Evolutionary conservation across 108 stramenopile genomes (phyloP).

Genomic region (Mediolabrus comicus): DNA sequence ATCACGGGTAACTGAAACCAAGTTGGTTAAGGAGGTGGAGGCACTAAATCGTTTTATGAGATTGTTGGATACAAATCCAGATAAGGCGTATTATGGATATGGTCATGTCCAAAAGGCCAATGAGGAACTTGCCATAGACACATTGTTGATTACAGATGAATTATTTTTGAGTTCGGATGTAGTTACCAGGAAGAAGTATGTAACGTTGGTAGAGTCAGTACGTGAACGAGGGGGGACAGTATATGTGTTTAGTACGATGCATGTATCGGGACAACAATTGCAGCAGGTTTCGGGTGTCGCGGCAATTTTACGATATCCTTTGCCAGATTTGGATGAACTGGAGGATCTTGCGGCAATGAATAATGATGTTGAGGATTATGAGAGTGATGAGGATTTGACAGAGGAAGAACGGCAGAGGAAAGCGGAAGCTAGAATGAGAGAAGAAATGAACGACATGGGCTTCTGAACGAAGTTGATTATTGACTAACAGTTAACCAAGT

Average conservation of each 20-base stretch:
- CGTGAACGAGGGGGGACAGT: conserved; percentile 86
- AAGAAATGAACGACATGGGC: conserved; percentile 83
- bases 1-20: conserved; percentile 83
- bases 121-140: conserved; percentile 90
- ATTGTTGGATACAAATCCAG: conserved; percentile 88
- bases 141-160: conserved; percentile 91
- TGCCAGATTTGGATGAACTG: conserved; percentile 84
- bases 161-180: conserved; percentile 89
- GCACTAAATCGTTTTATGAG: conserved; percentile 89
- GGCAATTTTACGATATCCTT: conserved; percentile 89
- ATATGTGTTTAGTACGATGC: conserved; percentile 87
- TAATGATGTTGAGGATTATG: conserved; percentile 8
- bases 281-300: conserved; percentile 92
- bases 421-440: conserved; percentile 50
- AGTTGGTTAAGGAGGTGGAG: conserved; percentile 89
- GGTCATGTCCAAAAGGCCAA: conserved; percentile 80
- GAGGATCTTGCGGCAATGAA: conserved; percentile 57
- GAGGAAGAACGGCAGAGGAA: conserved; percentile 24
- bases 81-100: conserved; percentile 93
- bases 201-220: conserved; percentile 88
- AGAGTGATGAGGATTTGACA: conserved; percentile 33
- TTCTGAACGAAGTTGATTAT: conserved; percentile 19
- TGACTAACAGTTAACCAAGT: neutral
- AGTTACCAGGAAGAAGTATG: conserved; percentile 71
- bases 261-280: conserved; percentile 94